Evolutionary conservation across 306 rosid genomes (phyloP).

Genomic region (Acmispon strigosus): DNA sequence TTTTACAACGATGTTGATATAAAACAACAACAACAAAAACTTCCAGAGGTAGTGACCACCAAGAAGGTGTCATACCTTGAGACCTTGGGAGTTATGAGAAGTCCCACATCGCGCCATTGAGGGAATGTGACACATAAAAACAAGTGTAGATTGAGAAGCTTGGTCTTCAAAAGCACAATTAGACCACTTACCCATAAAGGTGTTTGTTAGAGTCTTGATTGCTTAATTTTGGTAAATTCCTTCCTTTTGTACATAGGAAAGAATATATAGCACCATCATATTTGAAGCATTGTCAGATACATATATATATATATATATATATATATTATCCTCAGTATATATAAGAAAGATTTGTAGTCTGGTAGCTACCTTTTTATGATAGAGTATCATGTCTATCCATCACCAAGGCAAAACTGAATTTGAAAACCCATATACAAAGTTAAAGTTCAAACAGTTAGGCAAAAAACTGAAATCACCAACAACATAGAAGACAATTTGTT

Average conservation of each 20-base stretch:
- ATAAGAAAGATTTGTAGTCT: conserved; percentile 26
- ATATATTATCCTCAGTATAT: not conserved
- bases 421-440: too few relatives aligned
- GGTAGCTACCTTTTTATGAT: conserved; percentile 19
- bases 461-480: too few relatives aligned
- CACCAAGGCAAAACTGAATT: not conserved
- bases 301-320: too few relatives aligned
- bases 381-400: not conserved
- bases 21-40: conserved; percentile 34
- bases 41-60: conserved; percentile 44
- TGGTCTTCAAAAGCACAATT: conserved; percentile 19
- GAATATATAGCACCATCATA: conserved; percentile 23
- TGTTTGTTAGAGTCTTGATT: conserved; percentile 28
- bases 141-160: not conserved
- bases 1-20: conserved; percentile 28
- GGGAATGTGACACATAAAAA: not conserved
- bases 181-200: conserved; percentile 2
- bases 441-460: too few relatives aligned
- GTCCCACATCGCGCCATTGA: conserved; percentile 81
- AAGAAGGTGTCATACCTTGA: conserved; percentile 76
- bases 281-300: conserved; percentile 33
- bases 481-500: too few relatives aligned
- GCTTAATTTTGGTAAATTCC: conserved; percentile 31
- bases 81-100: conserved; percentile 61
- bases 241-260: conserved; percentile 55